Evolutionary conservation across 108 stramenopile genomes (phyloP), one percentile per base, ranked within the genome.

Genomic region (Fistulifera solaris): DNA sequence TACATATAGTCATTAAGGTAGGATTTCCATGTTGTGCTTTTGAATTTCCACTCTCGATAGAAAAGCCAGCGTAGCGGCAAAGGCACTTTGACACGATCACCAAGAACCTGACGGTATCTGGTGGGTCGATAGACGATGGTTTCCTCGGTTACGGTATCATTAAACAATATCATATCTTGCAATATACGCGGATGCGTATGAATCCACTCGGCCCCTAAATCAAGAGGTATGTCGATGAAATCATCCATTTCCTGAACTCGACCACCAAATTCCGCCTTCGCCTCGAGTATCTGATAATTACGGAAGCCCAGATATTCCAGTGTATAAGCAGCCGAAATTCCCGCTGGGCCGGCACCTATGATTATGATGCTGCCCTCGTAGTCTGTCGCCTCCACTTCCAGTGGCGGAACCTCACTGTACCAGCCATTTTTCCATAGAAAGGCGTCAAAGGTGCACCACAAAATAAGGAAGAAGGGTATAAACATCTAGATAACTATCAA

Each of bases 301-400:
- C 6, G 8, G 3, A 64, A 13, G 0, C 68, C 68, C 17, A 40
- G 2, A 11, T 55, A 41, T 13, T 40, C 53, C 31, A 70, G 47
- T 1, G 49, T 18, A 5, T 53, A 54, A 12, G 52, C 68, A 24
- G 68, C 68, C 0, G 27, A 28, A 10, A 70, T 28, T n/a, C 68
- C 68, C 2, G 68, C 56, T 3, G 63, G 58, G 21, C 68, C 68
- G 6, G 68, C 68, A n/a, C 68, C 68, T 0, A 70, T 43, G 18
- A 71, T 35, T 5, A 54, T 40, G 28, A 39, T 23, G 39, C 19
- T 23, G 8, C 22, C 25, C 19, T 35, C 6, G 31, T 35, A 35
- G 31, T 35, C 31, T 3, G 31, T 35, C 31, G 31, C 31, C 3
- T 35, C 8, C 31, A 35, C 31, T 35, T 35, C 31, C 3, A 35